Conservation (phyloP, 768 basidiomycete species). For the Tricholoma sp. region DNA sequence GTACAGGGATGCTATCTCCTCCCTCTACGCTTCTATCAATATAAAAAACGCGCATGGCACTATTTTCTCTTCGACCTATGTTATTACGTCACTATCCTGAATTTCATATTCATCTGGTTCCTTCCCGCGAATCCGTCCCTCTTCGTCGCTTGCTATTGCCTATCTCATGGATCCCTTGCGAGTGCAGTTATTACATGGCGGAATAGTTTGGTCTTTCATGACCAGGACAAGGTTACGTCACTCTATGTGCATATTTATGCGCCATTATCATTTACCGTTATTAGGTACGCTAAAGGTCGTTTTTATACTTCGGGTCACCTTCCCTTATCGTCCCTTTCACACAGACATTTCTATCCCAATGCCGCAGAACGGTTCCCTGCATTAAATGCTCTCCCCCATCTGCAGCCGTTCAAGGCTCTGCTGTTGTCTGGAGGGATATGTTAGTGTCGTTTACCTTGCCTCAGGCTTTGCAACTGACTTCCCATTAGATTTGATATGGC, state of each 20-base stretch:
- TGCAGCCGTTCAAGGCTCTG: constrained; percentile 70
- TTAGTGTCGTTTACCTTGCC: constrained; percentile 35
- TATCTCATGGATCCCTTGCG: constrained; percentile 86
- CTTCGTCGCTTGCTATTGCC: constrained; percentile 89
- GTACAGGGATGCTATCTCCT: constrained; percentile 72
- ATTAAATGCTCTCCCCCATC: constrained; percentile 57
- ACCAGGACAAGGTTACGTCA: constrained; percentile 92
- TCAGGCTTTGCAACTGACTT: constrained; percentile 9
- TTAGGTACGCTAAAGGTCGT: constrained; percentile 49
- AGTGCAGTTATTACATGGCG: constrained; percentile 98
- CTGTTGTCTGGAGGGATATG: constrained; percentile 79
- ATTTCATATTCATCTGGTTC: constrained; percentile 89
- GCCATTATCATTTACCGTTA: constrained; percentile 86
- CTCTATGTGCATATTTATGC: constrained; percentile 94
- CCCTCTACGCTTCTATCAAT: constrained; percentile 75
- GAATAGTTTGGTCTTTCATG: constrained; percentile 97
- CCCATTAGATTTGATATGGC: constrained; percentile 81
- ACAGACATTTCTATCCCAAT: constrained; percentile 86
- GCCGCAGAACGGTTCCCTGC: constrained; percentile 85
- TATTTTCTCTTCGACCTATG: constrained; percentile 93
- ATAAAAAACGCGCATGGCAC: constrained; percentile 92
- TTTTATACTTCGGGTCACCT: neutral
- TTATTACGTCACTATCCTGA: constrained; percentile 90
- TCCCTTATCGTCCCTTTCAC: neutral
- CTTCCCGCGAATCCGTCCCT: constrained; percentile 71